phyloP scores from a whole-genome alignment of 768 basidiomycete genomes.

The Suillus cothurnatus region DNA sequence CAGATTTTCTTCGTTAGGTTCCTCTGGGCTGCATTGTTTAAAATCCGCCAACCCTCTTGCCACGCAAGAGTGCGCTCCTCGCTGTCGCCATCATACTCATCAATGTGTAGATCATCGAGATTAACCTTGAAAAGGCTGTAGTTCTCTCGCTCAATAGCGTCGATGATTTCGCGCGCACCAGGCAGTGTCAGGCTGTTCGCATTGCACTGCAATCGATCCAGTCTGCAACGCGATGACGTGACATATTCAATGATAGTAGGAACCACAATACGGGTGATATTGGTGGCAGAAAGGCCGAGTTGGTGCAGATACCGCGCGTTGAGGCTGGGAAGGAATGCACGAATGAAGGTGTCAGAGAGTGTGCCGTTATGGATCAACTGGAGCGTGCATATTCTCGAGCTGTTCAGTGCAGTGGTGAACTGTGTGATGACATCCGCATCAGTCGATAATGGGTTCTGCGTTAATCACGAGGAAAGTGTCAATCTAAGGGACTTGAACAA shows the following conservation, averaged over 20 bases:
- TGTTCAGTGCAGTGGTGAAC: constrained; percentile 55
- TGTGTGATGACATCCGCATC: constrained; percentile 36
- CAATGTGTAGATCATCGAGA: constrained; percentile 46
- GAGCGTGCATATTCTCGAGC: constrained; percentile 52
- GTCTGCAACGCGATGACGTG: constrained; percentile 49
- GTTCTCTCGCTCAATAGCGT: constrained; percentile 47
- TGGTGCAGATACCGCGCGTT: constrained; percentile 51
- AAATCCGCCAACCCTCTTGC: constrained; percentile 35
- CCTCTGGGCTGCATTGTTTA: constrained; percentile 40
- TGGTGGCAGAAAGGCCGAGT: constrained; percentile 56
- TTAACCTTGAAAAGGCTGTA: constrained; percentile 51
- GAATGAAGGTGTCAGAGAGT: constrained; percentile 54
- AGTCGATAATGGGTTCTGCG: constrained; percentile 44
- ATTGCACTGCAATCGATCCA: constrained; percentile 54
- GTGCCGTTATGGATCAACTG: constrained; percentile 51
- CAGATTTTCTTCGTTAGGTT: constrained; percentile 44
- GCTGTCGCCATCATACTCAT: constrained; percentile 30
- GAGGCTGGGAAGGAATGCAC: constrained; percentile 51
- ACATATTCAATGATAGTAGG: constrained; percentile 51
- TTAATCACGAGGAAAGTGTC: constrained; percentile 23
- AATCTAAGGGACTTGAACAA: constrained; percentile 3
- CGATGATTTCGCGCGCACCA: constrained; percentile 47
- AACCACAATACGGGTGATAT: constrained; percentile 44
- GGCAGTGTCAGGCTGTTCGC: constrained; percentile 54
- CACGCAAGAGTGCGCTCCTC: constrained; percentile 27